phyloP scores from a whole-genome alignment of 495 filamentous ascomycete genomes.

The Trypethelium eluteriae region DNA sequence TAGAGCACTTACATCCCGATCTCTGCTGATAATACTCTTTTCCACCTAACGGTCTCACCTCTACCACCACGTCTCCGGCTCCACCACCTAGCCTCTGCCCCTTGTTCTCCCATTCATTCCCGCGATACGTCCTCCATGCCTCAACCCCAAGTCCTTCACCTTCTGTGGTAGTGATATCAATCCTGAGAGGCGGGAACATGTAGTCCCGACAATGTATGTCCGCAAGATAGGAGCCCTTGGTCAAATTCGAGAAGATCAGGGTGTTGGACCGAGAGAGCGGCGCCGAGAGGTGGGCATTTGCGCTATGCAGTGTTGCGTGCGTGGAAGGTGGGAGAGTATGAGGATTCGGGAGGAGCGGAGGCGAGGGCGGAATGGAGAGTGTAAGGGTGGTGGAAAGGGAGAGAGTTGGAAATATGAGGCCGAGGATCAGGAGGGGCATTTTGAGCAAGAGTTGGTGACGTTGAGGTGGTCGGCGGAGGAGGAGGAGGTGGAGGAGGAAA shows the following conservation, averaged over 20 bases:
- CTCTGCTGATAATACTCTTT: constrained; percentile 71
- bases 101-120: constrained; percentile 79
- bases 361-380: constrained; percentile 29
- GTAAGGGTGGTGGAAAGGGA: constrained; percentile 29
- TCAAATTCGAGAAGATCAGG: constrained; percentile 65
- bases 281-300: constrained; percentile 35
- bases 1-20: constrained; percentile 55
- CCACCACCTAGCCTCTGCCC: constrained; percentile 49
- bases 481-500: neutral
- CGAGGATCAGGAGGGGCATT: neutral
- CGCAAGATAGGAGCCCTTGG: constrained; percentile 63
- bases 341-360: constrained; percentile 48
- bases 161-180: constrained; percentile 52
- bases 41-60: constrained; percentile 50
- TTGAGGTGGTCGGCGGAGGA: neutral
- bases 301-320: constrained; percentile 56
- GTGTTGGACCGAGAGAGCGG: constrained; percentile 57
- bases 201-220: constrained; percentile 67
- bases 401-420: neutral
- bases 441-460: neutral
- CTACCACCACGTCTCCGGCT: constrained; percentile 39
- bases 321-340: constrained; percentile 56
- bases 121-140: constrained; percentile 81
- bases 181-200: constrained; percentile 63
- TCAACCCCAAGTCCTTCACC: constrained; percentile 42